Conservation (phyloP, 73 alveolate species). For the Tetrahymena borealis region DNA sequence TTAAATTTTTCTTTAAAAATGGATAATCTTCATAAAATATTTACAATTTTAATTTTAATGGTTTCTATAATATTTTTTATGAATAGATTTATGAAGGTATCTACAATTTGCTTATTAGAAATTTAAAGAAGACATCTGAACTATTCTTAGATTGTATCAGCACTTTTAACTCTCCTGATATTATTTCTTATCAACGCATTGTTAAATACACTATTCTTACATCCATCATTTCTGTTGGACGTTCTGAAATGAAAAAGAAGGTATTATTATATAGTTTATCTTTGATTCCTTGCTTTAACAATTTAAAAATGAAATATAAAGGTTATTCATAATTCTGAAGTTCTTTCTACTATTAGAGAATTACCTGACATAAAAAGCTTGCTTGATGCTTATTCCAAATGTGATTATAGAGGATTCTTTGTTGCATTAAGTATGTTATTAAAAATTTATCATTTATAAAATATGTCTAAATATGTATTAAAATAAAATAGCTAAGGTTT, state of each 20-base stretch:
- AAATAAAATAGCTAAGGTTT: constrained; percentile 13
- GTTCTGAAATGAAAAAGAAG: constrained; percentile 70
- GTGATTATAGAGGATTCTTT: constrained; percentile 69
- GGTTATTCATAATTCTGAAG: constrained; percentile 77
- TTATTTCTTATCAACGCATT: constrained; percentile 72
- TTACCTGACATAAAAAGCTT: constrained; percentile 58
- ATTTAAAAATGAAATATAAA: too few relatives aligned
- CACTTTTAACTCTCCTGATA: constrained; percentile 83
- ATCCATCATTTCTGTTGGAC: constrained; percentile 70
- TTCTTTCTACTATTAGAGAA: constrained; percentile 69
- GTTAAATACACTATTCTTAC: constrained; percentile 84
- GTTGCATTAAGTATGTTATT: constrained; percentile 44
- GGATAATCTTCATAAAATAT: not conserved
- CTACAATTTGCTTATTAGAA: constrained; percentile 67
- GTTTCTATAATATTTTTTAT: not conserved
- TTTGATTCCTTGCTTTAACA: not conserved
- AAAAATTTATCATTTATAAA: not conserved
- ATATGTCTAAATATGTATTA: not conserved
- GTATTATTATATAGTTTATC: not conserved
- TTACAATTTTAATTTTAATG: not conserved
- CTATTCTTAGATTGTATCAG: constrained; percentile 77
- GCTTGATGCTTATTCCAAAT: constrained; percentile 66
- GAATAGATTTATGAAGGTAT: constrained; percentile 71
- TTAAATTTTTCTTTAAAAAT: not conserved
- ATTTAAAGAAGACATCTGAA: constrained; percentile 75